Base-by-base conservation (phyloP, 1,139 yeast genomes). In the Yarrowia galli region DNA sequence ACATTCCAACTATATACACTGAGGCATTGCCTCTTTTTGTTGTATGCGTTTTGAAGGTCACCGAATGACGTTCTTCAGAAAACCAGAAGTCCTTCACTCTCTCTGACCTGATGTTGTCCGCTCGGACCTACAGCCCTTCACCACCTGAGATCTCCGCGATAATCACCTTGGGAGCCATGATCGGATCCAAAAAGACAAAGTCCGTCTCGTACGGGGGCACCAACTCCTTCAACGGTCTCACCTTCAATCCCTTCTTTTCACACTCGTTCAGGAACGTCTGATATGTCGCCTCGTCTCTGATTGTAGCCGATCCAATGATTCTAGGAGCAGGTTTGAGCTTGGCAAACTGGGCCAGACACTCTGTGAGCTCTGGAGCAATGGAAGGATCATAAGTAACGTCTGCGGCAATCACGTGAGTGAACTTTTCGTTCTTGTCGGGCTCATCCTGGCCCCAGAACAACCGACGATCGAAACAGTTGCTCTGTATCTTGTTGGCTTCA, bases 341-440 rank as follows among this genome's bases (percentile, higher is more conserved):
- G 43, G 72, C 69, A 40, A 71, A 71, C 35, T 72, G 70, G 2
- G 74, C 70, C 1, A 92, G 75, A 13, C 89, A 84, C 3, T 75
- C 71, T 3, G 87, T 82, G 63, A 92, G 80, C n/a, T 78, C 78
- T 0, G 86, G 86, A n/a, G 90, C 81, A 2, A 87, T 81, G 3
- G 84, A 79, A 1, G 85, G 77, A 74, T 93, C 98, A 77, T 91
- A 93, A 0, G 97, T 91, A 36, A 92, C 91, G 76, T 92, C 97
- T 0, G 97, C 95, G 0, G 93, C 97, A 2, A 92, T 45, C 16
- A 78, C 70, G 42, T 74, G 56, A 46, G 69, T 66, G 23, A 65
- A 43, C n/a, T 56, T 48, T 8, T 65, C 67, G 9, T 40, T 36
- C 22, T 13, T 36, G 7, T 67, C 51, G 25, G 45, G 51, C 32